A percentile compares a stretch with the other conserved stretches of the same genome.
Conservation (phyloP, 441 rosid species). For the Sinapis alba region DNA sequence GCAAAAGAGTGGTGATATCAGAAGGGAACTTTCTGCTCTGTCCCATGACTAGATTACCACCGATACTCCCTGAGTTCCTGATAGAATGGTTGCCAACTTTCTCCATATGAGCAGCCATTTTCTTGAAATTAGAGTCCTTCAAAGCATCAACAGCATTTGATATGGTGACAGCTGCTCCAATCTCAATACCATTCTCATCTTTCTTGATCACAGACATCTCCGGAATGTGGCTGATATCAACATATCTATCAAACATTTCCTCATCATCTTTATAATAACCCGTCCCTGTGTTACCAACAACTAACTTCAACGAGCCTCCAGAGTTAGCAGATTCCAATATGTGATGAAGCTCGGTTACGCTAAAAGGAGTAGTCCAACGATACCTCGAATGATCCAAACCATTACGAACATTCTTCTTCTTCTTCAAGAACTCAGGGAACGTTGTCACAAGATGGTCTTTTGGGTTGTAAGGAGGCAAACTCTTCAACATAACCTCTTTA, state of each 20-base stretch:
- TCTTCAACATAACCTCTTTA: constrained; percentile 47
- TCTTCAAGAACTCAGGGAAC: constrained; percentile 69
- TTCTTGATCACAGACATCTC: constrained; percentile 58
- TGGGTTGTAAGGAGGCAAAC: constrained; percentile 49
- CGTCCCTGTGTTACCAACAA: constrained; percentile 73
- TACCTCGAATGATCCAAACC: constrained; percentile 45
- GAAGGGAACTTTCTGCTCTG: constrained; percentile 76
- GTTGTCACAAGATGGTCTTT: constrained; percentile 30
- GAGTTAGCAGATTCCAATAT: constrained; percentile 31
- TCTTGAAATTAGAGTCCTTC: constrained; percentile 50
- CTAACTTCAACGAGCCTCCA: constrained; percentile 44
- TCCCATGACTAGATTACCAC: constrained; percentile 89
- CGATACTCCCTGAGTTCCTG: constrained; percentile 74
- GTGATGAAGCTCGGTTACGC: constrained; percentile 53
- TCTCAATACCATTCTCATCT: constrained; percentile 56
- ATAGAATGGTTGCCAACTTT: constrained; percentile 59
- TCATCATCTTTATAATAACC: constrained; percentile 71
- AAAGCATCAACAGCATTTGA: constrained; percentile 66
- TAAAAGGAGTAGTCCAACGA: constrained; percentile 57
- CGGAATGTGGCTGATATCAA: constrained; percentile 62
- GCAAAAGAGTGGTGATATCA: constrained; percentile 73
- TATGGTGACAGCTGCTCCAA: constrained; percentile 81
- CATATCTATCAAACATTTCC: constrained; percentile 47
- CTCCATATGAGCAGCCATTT: constrained; percentile 73
- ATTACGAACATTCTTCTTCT: constrained; percentile 37